Percentiles rank a stretch among this genome's conserved stretches.
These are phyloP conservation scores for Plasmopara muralis DNA, from an alignment of 352 stramenopile species.

Conservation along the genomic window DNA sequence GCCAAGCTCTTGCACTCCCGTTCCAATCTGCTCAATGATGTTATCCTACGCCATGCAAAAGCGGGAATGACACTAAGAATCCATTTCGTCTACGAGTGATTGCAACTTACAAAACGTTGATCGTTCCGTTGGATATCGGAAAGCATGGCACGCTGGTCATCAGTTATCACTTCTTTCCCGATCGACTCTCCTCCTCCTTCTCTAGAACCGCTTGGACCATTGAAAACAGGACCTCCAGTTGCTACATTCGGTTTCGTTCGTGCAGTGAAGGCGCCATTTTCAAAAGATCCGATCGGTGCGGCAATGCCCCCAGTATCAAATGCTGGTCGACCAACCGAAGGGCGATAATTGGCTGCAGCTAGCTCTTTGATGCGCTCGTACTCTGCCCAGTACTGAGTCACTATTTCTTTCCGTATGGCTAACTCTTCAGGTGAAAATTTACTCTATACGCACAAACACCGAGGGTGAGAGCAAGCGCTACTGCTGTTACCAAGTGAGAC, in stretches of 20 bases:
- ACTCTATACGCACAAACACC: conserved; percentile 29
- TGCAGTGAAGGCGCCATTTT: conserved; percentile 52
- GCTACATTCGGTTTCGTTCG: conserved; percentile 20
- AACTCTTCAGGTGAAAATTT: conserved; percentile 74
- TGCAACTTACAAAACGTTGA: conserved; percentile 64
- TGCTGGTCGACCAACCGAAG: conserved; percentile 31
- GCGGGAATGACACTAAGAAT: neutral
- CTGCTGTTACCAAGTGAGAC: neutral
- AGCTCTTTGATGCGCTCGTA: conserved; percentile 75
- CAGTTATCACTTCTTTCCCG: conserved; percentile 48
- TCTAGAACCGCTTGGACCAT: conserved; percentile 21
- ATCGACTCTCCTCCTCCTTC: conserved; percentile 18
- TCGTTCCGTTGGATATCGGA: conserved; percentile 78
- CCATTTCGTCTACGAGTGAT: neutral
- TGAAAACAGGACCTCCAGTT: conserved; percentile 20
- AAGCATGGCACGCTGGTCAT: conserved; percentile 59
- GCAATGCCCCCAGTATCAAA: conserved; percentile 43
- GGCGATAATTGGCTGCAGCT: conserved; percentile 48
- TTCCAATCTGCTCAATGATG: conserved; percentile 83
- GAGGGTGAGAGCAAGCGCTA: neutral
- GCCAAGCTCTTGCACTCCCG: conserved; percentile 68
- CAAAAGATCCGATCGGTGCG: conserved; percentile 48
- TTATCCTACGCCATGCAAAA: conserved; percentile 42
- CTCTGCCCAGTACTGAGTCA: conserved; percentile 75
- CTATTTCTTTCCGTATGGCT: conserved; percentile 70